Base-by-base conservation (phyloP, 1,284 basidiomycete species). In the Tranzscheliella williamsii region DNA sequence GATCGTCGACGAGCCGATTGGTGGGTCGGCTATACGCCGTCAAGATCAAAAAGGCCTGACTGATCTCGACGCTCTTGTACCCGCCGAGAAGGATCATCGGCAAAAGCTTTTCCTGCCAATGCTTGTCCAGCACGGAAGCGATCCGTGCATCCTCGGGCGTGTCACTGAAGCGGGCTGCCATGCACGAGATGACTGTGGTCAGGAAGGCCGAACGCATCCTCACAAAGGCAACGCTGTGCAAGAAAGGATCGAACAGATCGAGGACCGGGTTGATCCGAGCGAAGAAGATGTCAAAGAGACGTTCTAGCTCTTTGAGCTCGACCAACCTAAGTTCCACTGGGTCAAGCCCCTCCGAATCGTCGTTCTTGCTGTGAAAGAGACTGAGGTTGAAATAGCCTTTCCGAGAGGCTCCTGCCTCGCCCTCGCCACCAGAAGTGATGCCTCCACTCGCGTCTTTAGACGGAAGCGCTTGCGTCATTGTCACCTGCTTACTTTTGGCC, bases 1-100 rank as follows among this genome's bases (percentile, higher is more conserved):
- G 64, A 32, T 72, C 70, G n/a, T 72, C 70, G 12, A 62, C 64
- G 16, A 72, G 53, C 15, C 65, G 43, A 20, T 67, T 56, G 4
- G 70, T 70, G 9, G 70, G 70, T 21, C 60, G 61, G 24, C 63
- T 61, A 42, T 68, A 72, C 11, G 67, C 61, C 15, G 67, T 62
- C 37, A 70, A 34, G 37, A 72, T 56, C 12, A 72, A 42, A 26
- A 72, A 72, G 7, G 67, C 67, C 31, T 72, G 70, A 27, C 58
- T 55, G 41, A 72, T 67, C 49, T 72, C 70, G 38, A 70, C 65
- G 27, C 63, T 67, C 51, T 72, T 72, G 61, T 70, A 70, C 7
- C 70, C 70, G 7, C 53, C 67, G 9, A 65, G 45, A 31, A 72
- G 34, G 30, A 70, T 60, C 52, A 53, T 43, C 7, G 70, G 70